Evolutionary conservation across 2,329 filamentous ascomycete genomes (phyloP).

Genomic region (Byssochlamys sp.): DNA sequence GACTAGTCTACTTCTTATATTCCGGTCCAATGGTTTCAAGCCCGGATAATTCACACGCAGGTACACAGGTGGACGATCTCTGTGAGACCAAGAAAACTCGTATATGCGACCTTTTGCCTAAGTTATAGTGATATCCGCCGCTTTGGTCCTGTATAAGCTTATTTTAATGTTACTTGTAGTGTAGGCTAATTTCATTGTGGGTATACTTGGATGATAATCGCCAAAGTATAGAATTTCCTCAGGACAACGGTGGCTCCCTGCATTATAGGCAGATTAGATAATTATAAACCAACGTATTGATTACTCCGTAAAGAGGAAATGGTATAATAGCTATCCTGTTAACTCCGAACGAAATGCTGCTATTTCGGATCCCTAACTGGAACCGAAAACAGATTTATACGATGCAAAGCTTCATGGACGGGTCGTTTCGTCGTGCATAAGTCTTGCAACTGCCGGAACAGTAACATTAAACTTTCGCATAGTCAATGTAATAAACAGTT

Average conservation of each 20-base stretch:
- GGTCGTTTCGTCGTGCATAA: neutral
- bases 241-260: too few species aligned
- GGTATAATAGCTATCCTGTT: too few species aligned
- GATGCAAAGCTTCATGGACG: neutral
- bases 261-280: too few species aligned
- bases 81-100: neutral
- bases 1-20: neutral
- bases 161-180: neutral
- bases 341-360: neutral
- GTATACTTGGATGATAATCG: neutral
- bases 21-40: neutral
- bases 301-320: too few species aligned
- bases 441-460: neutral
- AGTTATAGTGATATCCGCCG: neutral
- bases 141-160: neutral
- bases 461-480: neutral
- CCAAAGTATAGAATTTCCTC: neutral
- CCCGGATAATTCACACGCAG: neutral
- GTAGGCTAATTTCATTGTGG: neutral
- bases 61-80: neutral
- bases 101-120: neutral
- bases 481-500: neutral
- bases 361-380: neutral
- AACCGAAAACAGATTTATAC: neutral
- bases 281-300: too few species aligned